Conservation (phyloP, 495 filamentous ascomycete genomes). For the Lepraria neglecta region DNA sequence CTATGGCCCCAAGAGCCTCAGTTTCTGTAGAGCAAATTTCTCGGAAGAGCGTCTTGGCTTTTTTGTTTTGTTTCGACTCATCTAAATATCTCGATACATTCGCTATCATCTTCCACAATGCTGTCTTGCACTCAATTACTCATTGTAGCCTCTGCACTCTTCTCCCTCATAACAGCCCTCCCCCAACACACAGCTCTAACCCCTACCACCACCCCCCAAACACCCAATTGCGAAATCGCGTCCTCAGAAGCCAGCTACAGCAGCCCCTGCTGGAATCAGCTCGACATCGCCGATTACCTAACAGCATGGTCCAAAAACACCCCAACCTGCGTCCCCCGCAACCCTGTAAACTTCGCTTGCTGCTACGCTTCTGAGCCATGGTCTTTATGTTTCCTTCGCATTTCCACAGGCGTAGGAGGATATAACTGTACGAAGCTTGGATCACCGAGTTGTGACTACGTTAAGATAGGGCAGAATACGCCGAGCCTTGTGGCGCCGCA, state of each 20-base stretch:
- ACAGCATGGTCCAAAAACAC: neutral
- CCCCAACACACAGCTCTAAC: neutral
- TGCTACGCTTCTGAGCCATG: neutral
- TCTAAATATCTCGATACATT: neutral
- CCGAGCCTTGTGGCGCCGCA: neutral
- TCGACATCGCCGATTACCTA: neutral
- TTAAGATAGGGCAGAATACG: no score
- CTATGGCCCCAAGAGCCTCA: neutral
- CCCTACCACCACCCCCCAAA: neutral
- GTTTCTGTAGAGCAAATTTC: neutral
- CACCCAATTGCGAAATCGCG: neutral
- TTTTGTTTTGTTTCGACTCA: neutral
- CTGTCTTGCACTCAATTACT: neutral
- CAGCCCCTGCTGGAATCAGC: slow-evolving; percentile 13
- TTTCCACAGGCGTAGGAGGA: neutral
- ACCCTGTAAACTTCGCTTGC: neutral
- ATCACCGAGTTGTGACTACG: neutral
- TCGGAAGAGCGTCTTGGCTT: neutral
- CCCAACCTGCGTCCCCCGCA: neutral
- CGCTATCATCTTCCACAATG: neutral
- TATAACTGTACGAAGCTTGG: neutral
- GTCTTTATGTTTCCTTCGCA: slow-evolving; percentile 6
- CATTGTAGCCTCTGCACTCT: neutral
- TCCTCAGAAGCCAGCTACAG: neutral
- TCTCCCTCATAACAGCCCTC: neutral